phyloP scores from a whole-genome alignment of 164 flowering plant genomes.

The Nymphaea thermarum region DNA sequence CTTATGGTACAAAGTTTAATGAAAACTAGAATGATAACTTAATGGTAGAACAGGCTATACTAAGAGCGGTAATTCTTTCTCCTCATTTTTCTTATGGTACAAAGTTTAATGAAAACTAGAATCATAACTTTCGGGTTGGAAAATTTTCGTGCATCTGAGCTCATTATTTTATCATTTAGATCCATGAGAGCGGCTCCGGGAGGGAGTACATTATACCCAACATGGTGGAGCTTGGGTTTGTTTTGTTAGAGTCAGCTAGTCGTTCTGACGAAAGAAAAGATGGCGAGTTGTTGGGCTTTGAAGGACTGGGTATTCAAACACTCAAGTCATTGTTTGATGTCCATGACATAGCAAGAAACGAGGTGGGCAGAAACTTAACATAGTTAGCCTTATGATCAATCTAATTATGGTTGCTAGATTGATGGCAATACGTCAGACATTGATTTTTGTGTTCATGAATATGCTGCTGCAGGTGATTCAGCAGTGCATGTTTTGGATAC shows the following conservation, averaged over 20 bases:
- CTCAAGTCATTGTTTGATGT: slow-evolving; percentile 60
- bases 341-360: slow-evolving; percentile 84
- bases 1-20: not conserved
- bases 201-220: slow-evolving; percentile 84
- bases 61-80: slow-evolving; percentile 51
- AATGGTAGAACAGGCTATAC: slow-evolving; percentile 48
- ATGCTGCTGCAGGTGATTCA: slow-evolving; percentile 52
- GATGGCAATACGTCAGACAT: not conserved
- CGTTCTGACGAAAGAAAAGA: slow-evolving; percentile 22
- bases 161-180: slow-evolving; percentile 18
- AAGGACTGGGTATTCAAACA: slow-evolving; percentile 52
- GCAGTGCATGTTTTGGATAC: slow-evolving; percentile 71
- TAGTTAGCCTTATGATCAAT: too few relatives aligned
- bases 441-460: not conserved
- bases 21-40: not conserved
- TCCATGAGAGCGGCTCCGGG: slow-evolving; percentile 65
- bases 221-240: slow-evolving; percentile 52
- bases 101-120: too few relatives aligned
- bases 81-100: not conserved
- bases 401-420: too few relatives aligned
- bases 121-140: not conserved
- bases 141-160: not conserved
- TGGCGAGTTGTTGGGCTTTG: slow-evolving; percentile 48
- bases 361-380: slow-evolving; percentile 27
- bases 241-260: slow-evolving; percentile 52